Conservation (phyloP, 2,329 filamentous ascomycete genomes). For the Ascochyta koolunga region DNA sequence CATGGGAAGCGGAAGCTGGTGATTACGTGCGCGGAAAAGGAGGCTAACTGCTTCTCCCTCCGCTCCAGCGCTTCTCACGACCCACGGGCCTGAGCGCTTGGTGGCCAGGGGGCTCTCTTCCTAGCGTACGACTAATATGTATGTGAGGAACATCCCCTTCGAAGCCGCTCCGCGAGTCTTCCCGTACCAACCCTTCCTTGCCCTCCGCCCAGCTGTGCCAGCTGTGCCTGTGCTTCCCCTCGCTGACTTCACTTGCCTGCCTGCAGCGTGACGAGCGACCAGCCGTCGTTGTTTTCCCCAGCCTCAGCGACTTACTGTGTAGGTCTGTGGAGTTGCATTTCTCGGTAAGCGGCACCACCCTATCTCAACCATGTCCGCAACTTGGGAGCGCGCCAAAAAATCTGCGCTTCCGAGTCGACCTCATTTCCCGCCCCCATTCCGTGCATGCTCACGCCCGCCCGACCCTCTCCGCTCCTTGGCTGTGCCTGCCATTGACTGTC, state of each 20-base stretch:
- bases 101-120: slow-evolving; percentile 33
- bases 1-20: slow-evolving; percentile 3
- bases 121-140: slow-evolving; percentile 32
- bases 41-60: slow-evolving; percentile 13
- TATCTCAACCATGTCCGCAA: slow-evolving; percentile 33
- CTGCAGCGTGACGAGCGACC: slow-evolving; percentile 34
- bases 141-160: slow-evolving; percentile 41
- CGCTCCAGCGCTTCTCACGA: slow-evolving; percentile 18
- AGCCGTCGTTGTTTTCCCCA: slow-evolving; percentile 41
- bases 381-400: slow-evolving; percentile 40
- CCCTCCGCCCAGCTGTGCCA: slow-evolving; percentile 21
- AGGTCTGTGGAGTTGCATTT: slow-evolving; percentile 16
- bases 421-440: slow-evolving; percentile 37
- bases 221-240: slow-evolving; percentile 29
- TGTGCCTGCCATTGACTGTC: slow-evolving; percentile 25
- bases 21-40: slow-evolving; percentile 15
- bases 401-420: slow-evolving; percentile 38
- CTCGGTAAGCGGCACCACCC: slow-evolving; percentile 43
- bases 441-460: slow-evolving; percentile 26
- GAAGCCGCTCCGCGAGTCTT: slow-evolving; percentile 33
- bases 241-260: slow-evolving; percentile 25
- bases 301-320: slow-evolving; percentile 1
- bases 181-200: slow-evolving; percentile 27
- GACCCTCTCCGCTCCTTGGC: slow-evolving; percentile 18
- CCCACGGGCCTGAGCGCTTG: slow-evolving; percentile 27